A percentile compares a stretch with the other conserved stretches of the same genome.
Conservation (phyloP, 2,329 filamentous ascomycete genomes). For the Emergomyces orientalis region DNA sequence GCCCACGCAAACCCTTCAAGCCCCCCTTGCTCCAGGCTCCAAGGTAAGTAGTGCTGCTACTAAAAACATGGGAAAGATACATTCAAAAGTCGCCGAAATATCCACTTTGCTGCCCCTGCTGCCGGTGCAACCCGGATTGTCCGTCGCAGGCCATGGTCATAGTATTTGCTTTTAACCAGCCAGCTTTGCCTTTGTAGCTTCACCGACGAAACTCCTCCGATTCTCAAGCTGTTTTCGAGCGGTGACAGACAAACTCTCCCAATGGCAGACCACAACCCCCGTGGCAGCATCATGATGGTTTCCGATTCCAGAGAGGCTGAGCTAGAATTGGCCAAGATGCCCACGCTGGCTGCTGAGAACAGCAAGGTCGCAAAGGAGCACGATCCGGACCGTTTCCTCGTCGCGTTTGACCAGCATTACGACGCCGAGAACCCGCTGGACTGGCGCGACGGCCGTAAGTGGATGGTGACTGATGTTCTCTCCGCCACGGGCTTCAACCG, state of each 20-base stretch:
- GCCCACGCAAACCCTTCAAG: no score
- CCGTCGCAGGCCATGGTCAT: no score
- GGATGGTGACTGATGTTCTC: neutral
- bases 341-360: neutral
- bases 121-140: no score
- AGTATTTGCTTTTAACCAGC: neutral
- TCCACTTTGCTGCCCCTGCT: no score
- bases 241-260: neutral
- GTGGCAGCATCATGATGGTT: neutral
- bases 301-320: neutral
- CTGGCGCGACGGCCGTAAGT: neutral
- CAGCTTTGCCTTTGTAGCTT: neutral
- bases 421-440: neutral
- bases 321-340: neutral
- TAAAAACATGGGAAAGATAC: no score
- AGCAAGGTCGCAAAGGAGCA: neutral
- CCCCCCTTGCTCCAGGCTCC: no score
- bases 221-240: neutral
- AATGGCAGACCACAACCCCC: neutral
- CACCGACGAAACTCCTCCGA: neutral
- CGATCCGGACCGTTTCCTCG: neutral
- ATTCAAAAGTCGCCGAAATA: no score
- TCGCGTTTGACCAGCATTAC: neutral
- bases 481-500: neutral
- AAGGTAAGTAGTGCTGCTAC: no score